Conservation (phyloP, 345 rosid species). For the Arabidopsis thaliana region DNA sequence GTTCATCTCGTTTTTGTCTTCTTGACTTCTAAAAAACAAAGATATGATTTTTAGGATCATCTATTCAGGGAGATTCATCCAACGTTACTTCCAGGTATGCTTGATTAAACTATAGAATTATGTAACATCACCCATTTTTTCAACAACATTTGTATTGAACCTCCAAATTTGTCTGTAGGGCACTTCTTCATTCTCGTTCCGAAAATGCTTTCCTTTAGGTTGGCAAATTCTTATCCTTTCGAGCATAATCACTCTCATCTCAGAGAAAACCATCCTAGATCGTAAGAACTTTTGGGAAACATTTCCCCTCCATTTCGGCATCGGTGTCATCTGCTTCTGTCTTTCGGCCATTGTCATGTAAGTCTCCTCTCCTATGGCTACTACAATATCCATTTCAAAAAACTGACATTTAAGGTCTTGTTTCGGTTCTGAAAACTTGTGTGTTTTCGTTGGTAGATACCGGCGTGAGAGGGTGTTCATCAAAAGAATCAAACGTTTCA, state of each 20-base stretch:
- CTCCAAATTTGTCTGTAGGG: slow-evolving; percentile 49
- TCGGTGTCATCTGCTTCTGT: slow-evolving; percentile 61
- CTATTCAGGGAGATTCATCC: slow-evolving; percentile 74
- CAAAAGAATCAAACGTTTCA: slow-evolving; percentile 65
- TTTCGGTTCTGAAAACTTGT: slow-evolving; percentile 1
- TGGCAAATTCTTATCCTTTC: slow-evolving; percentile 67
- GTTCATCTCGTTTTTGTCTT: slow-evolving; percentile 22
- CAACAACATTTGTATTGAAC: background rate
- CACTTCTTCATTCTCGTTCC: slow-evolving; percentile 65
- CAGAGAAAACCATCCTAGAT: slow-evolving; percentile 61
- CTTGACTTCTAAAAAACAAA: slow-evolving; percentile 54
- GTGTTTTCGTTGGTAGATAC: slow-evolving; percentile 52
- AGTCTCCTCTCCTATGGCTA: slow-evolving; percentile 42
- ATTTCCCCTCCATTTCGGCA: slow-evolving; percentile 54
- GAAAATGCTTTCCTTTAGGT: slow-evolving; percentile 73
- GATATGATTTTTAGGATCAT: slow-evolving; percentile 85
- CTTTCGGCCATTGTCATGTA: slow-evolving; percentile 61
- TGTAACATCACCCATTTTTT: background rate
- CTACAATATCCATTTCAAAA: background rate
- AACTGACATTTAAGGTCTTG: background rate
- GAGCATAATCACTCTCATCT: slow-evolving; percentile 57
- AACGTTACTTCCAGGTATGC: slow-evolving; percentile 75
- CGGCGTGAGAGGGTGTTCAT: slow-evolving; percentile 68
- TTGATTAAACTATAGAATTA: background rate
- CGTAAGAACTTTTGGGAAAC: slow-evolving; percentile 63